These are phyloP conservation scores for Salvia rosmarinus DNA, from an alignment of 257 asterid species.

Conservation along the genomic window DNA sequence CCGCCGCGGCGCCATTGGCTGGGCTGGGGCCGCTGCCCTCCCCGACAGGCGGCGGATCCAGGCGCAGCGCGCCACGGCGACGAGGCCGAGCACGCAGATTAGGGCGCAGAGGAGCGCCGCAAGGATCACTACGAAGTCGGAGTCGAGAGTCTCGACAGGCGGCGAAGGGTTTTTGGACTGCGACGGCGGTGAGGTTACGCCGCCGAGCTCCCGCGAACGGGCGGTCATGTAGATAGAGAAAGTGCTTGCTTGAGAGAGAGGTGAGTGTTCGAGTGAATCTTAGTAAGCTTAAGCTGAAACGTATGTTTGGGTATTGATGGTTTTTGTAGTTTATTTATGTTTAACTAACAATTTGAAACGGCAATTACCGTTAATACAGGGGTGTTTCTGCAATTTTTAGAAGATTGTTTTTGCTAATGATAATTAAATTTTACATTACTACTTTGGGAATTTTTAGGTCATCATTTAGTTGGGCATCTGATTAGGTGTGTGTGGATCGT, in stretches of 20 bases:
- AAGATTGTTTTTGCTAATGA: background rate
- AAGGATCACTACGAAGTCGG: slow-evolving; percentile 54
- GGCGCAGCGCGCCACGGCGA: slow-evolving; percentile 56
- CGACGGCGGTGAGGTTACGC: slow-evolving; percentile 40
- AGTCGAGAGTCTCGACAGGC: slow-evolving; percentile 34
- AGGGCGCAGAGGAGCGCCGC: slow-evolving; percentile 62
- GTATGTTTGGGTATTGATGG: slow-evolving; percentile 7
- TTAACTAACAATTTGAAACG: slow-evolving; percentile 28
- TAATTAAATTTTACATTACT: background rate
- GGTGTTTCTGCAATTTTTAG: slow-evolving; percentile 18
- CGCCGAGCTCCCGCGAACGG: slow-evolving; percentile 47
- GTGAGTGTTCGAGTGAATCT: slow-evolving; percentile 5
- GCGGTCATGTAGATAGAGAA: slow-evolving; percentile 45
- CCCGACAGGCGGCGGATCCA: slow-evolving; percentile 53
- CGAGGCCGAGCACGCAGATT: slow-evolving; percentile 62
- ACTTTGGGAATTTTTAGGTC: background rate
- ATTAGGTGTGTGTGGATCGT: too few species aligned
- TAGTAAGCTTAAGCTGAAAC: slow-evolving; percentile 25
- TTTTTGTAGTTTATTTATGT: slow-evolving; percentile 9
- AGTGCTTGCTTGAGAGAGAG: slow-evolving; percentile 24
- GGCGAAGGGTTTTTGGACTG: slow-evolving; percentile 28
- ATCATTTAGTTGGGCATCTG: too few species aligned
- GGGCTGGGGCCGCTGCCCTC: background rate
- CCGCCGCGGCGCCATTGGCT: slow-evolving; percentile 19
- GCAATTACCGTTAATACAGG: slow-evolving; percentile 26